A percentile compares a stretch with the other conserved stretches of the same genome.
phyloP scores from a whole-genome alignment of 805 yeast species.

The Clavispora asparagi region DNA sequence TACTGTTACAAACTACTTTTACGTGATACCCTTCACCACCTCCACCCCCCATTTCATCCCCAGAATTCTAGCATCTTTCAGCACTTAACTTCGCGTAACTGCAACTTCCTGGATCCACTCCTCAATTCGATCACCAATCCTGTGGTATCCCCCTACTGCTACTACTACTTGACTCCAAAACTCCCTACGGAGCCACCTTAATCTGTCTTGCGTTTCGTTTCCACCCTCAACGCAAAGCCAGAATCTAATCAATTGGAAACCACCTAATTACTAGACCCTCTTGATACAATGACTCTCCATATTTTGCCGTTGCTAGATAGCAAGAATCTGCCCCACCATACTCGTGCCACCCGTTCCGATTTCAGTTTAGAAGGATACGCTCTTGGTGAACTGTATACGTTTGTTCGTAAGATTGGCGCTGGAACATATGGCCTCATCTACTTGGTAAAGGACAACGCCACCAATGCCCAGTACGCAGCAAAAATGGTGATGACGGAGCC shows the following conservation, averaged over 20 bases:
- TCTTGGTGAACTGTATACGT: constrained; percentile 54
- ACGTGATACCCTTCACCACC: neutral
- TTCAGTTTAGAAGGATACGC: constrained; percentile 76
- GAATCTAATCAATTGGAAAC: too few species aligned
- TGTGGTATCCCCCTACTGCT: too few species aligned
- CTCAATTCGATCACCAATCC: too few species aligned
- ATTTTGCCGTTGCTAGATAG: constrained; percentile 63
- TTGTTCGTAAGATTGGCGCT: constrained; percentile 40
- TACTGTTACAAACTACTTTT: neutral
- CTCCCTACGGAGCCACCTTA: too few species aligned
- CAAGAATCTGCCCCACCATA: constrained; percentile 5
- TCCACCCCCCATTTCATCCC: neutral
- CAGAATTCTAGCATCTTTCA: neutral
- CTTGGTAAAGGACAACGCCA: constrained; percentile 43
- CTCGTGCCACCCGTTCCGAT: constrained; percentile 59
- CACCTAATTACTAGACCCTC: neutral
- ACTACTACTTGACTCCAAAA: too few species aligned
- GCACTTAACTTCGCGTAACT: too few species aligned
- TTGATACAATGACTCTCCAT: constrained; percentile 39
- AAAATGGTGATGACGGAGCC: constrained; percentile 59
- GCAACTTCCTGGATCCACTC: too few species aligned
- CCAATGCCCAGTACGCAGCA: constrained; percentile 57
- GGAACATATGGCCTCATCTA: constrained; percentile 43
- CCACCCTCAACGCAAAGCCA: too few species aligned
- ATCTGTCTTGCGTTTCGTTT: too few species aligned